Conservation (phyloP, 2,329 filamentous ascomycete species). For the Pyrenochaeta sp. region DNA sequence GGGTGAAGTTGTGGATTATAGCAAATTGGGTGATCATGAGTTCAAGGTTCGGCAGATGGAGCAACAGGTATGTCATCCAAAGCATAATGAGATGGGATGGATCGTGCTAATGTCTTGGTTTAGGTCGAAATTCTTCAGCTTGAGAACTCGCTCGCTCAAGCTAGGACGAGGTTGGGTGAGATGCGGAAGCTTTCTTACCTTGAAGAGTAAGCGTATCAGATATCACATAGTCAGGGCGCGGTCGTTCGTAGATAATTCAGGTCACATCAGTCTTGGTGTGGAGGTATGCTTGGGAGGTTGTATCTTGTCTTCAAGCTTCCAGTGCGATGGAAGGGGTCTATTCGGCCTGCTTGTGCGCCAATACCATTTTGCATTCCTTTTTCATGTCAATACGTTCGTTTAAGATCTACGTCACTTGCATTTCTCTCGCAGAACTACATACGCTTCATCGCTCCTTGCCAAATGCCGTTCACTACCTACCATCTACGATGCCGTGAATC, state of each 20-base stretch:
- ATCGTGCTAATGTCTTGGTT: slow-evolving; percentile 18
- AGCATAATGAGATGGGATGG: background rate
- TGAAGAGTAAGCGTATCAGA: slow-evolving; percentile 37
- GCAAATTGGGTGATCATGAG: slow-evolving; percentile 87
- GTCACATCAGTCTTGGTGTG: background rate
- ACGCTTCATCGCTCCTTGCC: background rate
- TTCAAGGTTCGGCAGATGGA: slow-evolving; percentile 99
- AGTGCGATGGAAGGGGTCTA: background rate
- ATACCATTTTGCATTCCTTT: background rate
- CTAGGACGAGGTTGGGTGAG: slow-evolving; percentile 85
- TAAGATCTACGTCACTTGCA: too few relatives aligned
- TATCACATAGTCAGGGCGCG: background rate
- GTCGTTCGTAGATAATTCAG: background rate
- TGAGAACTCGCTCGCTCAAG: slow-evolving; percentile 83
- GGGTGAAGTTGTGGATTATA: slow-evolving; percentile 83
- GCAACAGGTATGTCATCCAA: slow-evolving; percentile 80
- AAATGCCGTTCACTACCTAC: background rate
- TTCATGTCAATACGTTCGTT: background rate
- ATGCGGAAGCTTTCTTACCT: slow-evolving; percentile 97
- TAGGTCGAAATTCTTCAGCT: slow-evolving; percentile 97
- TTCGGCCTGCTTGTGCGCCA: background rate
- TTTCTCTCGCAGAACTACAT: background rate
- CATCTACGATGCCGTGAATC: slow-evolving; percentile 17
- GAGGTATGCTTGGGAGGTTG: background rate
- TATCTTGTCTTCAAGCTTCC: background rate